A percentile compares a stretch with the other conserved stretches of the same genome.
Conservation (phyloP, 2,329 filamentous ascomycete genomes). For the Pestalotiopsis sp. region DNA sequence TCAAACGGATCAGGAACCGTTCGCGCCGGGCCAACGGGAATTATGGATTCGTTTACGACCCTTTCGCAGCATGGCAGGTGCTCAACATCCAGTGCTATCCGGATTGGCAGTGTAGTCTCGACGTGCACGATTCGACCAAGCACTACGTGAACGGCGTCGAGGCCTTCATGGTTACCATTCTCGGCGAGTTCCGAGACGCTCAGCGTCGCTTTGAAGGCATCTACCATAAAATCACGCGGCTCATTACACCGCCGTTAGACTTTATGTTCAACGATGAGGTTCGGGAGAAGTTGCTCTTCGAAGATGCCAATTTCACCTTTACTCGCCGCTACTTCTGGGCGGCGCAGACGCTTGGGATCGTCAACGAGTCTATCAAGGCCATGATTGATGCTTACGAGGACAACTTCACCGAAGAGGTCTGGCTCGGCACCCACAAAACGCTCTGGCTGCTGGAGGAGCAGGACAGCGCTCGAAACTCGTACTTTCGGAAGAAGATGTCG, state of each 20-base stretch:
- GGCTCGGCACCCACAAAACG: not conserved
- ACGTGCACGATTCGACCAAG: not conserved
- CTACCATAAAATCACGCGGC: not conserved
- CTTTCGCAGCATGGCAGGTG: not conserved
- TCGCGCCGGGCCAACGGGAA: not conserved
- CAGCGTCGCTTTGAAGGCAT: not conserved
- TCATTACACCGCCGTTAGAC: slow-evolving; percentile 1
- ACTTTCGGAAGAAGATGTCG: not conserved
- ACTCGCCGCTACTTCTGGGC: slow-evolving; percentile 2
- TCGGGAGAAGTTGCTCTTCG: not conserved
- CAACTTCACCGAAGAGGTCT: slow-evolving; percentile 4
- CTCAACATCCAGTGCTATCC: slow-evolving; percentile 3
- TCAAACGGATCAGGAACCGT: not conserved
- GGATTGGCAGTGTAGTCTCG: not conserved
- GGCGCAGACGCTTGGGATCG: not conserved
- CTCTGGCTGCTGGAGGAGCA: not conserved
- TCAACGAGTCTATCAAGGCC: slow-evolving; percentile 2
- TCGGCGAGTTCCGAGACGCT: not conserved
- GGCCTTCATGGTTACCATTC: not conserved
- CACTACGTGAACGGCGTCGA: slow-evolving; percentile 1
- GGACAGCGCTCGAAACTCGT: not conserved
- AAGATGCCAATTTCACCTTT: not conserved
- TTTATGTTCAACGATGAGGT: not conserved
- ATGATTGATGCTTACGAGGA: slow-evolving; percentile 1
- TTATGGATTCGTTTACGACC: not conserved